Base-by-base conservation (phyloP, 257 asterid species). In the Coffea canephora region DNA sequence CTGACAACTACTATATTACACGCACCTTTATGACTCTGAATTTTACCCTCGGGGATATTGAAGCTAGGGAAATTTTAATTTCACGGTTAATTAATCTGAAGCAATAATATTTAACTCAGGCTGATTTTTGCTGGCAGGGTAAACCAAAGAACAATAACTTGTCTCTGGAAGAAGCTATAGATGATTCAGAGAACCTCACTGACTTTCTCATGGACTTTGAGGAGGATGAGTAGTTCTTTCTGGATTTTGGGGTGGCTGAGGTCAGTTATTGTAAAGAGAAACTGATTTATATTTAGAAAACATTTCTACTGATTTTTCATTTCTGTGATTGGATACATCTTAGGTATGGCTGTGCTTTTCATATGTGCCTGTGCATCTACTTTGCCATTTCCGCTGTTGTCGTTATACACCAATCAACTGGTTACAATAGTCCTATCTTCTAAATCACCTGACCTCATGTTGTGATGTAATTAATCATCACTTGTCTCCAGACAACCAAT, bases 81-180 rank as follows among this genome's bases (percentile, higher is more conserved):
- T 36, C 25, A 34, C 18, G 34, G 78, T 74, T 16, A 54, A 54
- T 54, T 14, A 54, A 12, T 54, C 4, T 54, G 59, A 34, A 49
- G 66, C 14, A 69, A 12, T 23, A 48, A 5, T 27, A 41, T 74
- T 76, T 78, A 77, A 76, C 69, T 43, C 80, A 41, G 55, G 19
- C 39, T 55, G 61, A 55, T 80, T 10, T 77, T 81, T 79, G 49
- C 80, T 80, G 77, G 85, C 89, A 93, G 94, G 84, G 75, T 27
- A 90, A 90, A 79, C 90, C 95, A 13, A 86, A 89, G 74, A 90
- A 87, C 81, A 82, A 81, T 25, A 85, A 83, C 87, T 75, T 92
- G 90, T 85, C 98, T 71, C 88, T 94, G 75, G 98, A 89, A 4
- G 98, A 94, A 88, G 98, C 98, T 27, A 12, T 93, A 74, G 98